Conservation (phyloP, 805 yeast species). For the Candida ovalis region DNA sequence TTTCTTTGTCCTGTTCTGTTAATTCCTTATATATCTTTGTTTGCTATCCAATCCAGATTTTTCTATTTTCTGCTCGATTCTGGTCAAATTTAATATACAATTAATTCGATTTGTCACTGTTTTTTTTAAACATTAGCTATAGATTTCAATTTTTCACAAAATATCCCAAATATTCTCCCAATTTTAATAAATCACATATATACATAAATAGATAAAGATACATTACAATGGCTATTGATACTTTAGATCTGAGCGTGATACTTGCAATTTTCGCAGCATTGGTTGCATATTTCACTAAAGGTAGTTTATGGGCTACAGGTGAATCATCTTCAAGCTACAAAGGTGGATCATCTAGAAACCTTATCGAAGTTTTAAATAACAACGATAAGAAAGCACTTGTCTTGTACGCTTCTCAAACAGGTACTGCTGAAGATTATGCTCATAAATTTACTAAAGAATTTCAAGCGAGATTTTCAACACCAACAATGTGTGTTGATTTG, state of each 20-base stretch:
- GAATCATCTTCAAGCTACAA: constrained; percentile 29
- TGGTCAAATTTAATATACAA: too few species aligned
- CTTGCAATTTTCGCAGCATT: constrained; percentile 63
- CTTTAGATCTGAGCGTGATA: constrained; percentile 67
- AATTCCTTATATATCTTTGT: too few species aligned
- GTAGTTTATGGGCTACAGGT: constrained; percentile 43
- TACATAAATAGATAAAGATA: neutral
- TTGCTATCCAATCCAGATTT: too few species aligned
- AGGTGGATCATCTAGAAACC: constrained; percentile 47
- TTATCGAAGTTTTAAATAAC: constrained; percentile 51
- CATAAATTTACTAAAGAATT: constrained; percentile 87
- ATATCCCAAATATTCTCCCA: too few species aligned
- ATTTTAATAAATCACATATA: neutral
- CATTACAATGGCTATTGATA: constrained; percentile 57
- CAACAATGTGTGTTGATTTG: constrained; percentile 80
- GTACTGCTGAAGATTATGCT: constrained; percentile 97
- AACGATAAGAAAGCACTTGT: constrained; percentile 75
- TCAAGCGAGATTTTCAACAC: constrained; percentile 72
- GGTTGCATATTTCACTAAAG: constrained; percentile 64
- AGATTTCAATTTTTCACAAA: too few species aligned
- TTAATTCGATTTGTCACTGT: too few species aligned
- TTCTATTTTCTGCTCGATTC: too few species aligned
- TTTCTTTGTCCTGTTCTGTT: too few species aligned
- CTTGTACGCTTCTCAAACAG: constrained; percentile 94
- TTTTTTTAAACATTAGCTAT: too few species aligned